Percentiles rank a stretch among this genome's conserved stretches.
These are phyloP conservation scores for Jamesozyma gamospora DNA, from an alignment of 805 yeast genomes.

Conservation along the genomic window DNA sequence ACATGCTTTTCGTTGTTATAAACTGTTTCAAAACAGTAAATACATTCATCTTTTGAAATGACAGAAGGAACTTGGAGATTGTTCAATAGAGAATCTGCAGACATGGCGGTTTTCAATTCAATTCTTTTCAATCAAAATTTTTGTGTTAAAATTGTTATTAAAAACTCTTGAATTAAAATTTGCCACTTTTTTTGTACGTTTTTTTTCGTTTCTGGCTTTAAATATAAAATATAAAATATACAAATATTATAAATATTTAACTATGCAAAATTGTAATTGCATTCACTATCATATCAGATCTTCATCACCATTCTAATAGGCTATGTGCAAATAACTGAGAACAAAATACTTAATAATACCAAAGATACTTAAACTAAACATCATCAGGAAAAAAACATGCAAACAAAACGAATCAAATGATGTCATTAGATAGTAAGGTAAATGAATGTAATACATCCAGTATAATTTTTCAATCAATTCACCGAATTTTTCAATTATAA, in stretches of 20 bases:
- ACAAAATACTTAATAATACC: constrained; percentile 29
- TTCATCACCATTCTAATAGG: no score
- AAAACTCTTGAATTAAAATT: no score
- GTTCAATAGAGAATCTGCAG: constrained; percentile 7
- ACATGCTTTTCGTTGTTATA: constrained; percentile 26
- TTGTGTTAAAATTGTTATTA: no score
- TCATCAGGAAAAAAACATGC: constrained; percentile 31
- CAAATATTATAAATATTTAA: no score
- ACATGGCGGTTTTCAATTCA: no score
- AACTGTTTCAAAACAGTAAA: constrained; percentile 71
- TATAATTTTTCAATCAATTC: constrained; percentile 28
- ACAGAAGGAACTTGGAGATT: constrained; percentile 25
- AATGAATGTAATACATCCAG: constrained; percentile 37
- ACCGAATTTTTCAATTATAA: constrained; percentile 18
- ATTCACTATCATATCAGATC: no score
- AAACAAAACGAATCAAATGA: constrained; percentile 33
- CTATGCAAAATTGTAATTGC: no score
- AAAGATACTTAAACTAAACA: constrained; percentile 32
- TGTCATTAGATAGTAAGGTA: constrained; percentile 38
- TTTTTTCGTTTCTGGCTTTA: no score
- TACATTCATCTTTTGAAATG: constrained; percentile 82
- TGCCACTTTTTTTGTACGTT: no score
- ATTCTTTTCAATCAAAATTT: no score
- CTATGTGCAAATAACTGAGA: constrained; percentile 3
- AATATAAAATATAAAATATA: no score